These are phyloP conservation scores for Thelephora terrestris DNA, from an alignment of 1,284 basidiomycete genomes.

Conservation along the genomic window DNA sequence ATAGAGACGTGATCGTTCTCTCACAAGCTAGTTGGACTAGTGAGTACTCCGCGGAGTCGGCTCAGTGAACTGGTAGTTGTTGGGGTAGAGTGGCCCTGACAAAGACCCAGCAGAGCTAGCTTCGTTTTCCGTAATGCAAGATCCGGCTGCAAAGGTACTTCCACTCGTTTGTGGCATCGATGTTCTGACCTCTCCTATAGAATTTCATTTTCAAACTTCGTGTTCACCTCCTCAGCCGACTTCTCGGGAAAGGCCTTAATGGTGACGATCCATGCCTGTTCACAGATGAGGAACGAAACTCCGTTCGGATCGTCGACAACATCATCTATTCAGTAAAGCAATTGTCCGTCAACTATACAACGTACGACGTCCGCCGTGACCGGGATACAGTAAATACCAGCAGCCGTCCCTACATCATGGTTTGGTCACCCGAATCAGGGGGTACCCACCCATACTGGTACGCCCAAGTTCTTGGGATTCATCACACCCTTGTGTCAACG, in stretches of 20 bases:
- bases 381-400: slow-evolving; percentile 8
- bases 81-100: too few species aligned
- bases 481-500: slow-evolving; percentile 4
- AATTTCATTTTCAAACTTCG: too few species aligned
- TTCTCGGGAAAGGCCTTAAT: too few species aligned
- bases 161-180: not conserved
- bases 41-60: too few species aligned
- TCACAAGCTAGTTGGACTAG: too few species aligned
- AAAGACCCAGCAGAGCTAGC: not conserved
- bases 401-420: slow-evolving; percentile 5
- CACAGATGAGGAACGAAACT: slow-evolving; percentile 11
- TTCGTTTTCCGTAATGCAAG: slow-evolving; percentile 8
- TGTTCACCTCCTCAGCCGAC: too few species aligned
- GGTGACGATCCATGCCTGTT: slow-evolving; percentile 7
- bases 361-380: slow-evolving; percentile 14
- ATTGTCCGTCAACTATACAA: slow-evolving; percentile 12
- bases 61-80: too few species aligned
- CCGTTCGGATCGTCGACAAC: slow-evolving; percentile 10
- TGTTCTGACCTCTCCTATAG: not conserved
- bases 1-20: too few species aligned
- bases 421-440: slow-evolving; percentile 1
- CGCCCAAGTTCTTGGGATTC: slow-evolving; percentile 7
- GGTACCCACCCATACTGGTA: slow-evolving; percentile 5
- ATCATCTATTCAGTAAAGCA: slow-evolving; percentile 17
- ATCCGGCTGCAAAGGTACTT: slow-evolving; percentile 16